Percentiles rank a stretch among this genome's conserved stretches.
Evolutionary conservation across 1,284 basidiomycete genomes (phyloP).

Genomic region (Leccinum angustisporum): DNA sequence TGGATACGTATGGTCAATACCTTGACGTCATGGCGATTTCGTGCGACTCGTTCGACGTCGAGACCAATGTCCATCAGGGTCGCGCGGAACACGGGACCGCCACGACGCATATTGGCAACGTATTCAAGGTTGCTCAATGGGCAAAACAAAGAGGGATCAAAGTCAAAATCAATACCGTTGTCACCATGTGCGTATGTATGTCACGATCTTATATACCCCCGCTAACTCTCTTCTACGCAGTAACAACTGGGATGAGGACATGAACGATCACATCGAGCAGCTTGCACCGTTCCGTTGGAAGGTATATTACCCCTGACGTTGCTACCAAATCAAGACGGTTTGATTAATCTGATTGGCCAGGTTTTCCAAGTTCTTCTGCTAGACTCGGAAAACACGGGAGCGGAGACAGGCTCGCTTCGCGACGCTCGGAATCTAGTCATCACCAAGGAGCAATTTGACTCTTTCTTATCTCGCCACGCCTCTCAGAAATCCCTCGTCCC

Average conservation of each 20-base stretch:
- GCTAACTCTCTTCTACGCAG: conserved; percentile 12
- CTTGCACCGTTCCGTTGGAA: conserved; percentile 32
- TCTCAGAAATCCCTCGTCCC: conserved; percentile 34
- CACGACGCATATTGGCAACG: conserved; percentile 30
- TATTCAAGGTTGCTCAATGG: conserved; percentile 40
- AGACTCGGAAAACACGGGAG: conserved; percentile 32
- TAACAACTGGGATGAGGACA: conserved; percentile 38
- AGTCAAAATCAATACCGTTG: conserved; percentile 43
- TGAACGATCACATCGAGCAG: conserved; percentile 29
- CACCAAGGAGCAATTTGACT: conserved; percentile 36
- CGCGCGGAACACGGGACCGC: conserved; percentile 34
- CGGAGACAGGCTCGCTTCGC: conserved; percentile 32
- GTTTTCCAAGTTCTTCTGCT: conserved; percentile 38
- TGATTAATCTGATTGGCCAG: conserved; percentile 10
- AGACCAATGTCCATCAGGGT: conserved; percentile 39
- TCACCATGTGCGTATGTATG: conserved; percentile 27
- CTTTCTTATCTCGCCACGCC: conserved; percentile 36
- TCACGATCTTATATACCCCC: too few relatives aligned
- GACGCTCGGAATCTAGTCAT: conserved; percentile 39
- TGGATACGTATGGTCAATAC: conserved; percentile 39
- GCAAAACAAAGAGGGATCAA: conserved; percentile 36
- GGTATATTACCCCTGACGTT: conserved; percentile 1
- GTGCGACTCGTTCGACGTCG: conserved; percentile 42
- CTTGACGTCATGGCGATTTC: conserved; percentile 45
- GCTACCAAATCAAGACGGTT: neutral